These are phyloP conservation scores for Penicillium robsamsonii DNA, from an alignment of 495 filamentous ascomycete species.

Conservation along the genomic window DNA sequence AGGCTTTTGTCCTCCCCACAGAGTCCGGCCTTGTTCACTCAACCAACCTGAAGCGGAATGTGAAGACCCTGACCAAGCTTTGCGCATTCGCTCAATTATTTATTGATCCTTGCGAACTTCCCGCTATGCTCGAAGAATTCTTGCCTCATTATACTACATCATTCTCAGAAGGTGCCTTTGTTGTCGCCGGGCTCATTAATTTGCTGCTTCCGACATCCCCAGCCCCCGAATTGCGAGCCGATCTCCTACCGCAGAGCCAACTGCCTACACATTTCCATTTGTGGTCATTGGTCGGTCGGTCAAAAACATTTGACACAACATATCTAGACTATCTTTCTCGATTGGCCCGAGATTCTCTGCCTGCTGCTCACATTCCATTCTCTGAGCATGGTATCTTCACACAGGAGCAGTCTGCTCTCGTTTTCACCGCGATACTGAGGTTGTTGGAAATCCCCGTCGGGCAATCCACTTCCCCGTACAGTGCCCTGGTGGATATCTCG, in stretches of 20 bases:
- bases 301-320: slow-evolving; percentile 79
- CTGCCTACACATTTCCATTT: slow-evolving; percentile 92
- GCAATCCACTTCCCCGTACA: slow-evolving; percentile 91
- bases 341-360: slow-evolving; percentile 76
- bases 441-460: slow-evolving; percentile 95
- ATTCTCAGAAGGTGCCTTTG: slow-evolving; percentile 82
- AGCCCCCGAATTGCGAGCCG: slow-evolving; percentile 63
- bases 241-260: slow-evolving; percentile 77
- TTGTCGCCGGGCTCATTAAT: slow-evolving; percentile 82
- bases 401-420: slow-evolving; percentile 83
- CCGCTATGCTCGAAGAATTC: slow-evolving; percentile 88
- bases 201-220: slow-evolving; percentile 84
- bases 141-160: slow-evolving; percentile 95
- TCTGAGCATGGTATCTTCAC: slow-evolving; percentile 88
- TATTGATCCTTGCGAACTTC: slow-evolving; percentile 83
- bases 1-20: slow-evolving; percentile 78
- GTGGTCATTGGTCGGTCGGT: slow-evolving; percentile 90
- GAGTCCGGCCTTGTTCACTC: slow-evolving; percentile 68
- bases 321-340: slow-evolving; percentile 89
- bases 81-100: slow-evolving; percentile 87
- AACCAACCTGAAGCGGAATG: slow-evolving; percentile 62
- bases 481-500: slow-evolving; percentile 71
- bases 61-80: slow-evolving; percentile 78
- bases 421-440: slow-evolving; percentile 88
- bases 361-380: slow-evolving; percentile 73